Evolutionary conservation across 1,284 basidiomycete genomes (phyloP).

Genomic region (Papiliotrema laurentii): DNA sequence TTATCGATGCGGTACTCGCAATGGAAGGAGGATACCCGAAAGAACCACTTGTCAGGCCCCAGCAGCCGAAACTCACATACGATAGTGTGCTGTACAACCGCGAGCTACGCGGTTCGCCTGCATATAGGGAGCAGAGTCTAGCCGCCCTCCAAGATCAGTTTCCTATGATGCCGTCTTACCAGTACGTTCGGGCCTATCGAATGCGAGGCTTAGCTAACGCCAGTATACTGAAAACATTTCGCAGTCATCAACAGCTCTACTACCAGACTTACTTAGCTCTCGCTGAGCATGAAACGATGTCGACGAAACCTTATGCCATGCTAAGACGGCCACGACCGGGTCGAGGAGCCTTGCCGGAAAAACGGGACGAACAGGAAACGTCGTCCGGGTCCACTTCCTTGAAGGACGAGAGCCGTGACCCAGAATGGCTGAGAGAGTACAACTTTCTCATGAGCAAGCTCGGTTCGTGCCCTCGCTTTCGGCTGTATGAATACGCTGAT

Average conservation of each 20-base stretch:
- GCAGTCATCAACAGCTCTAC: slow-evolving; percentile 12
- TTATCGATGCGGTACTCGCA: slow-evolving; percentile 28
- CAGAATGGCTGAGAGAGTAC: not conserved
- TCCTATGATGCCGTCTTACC: slow-evolving; percentile 14
- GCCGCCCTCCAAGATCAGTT: slow-evolving; percentile 23
- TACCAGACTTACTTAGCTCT: slow-evolving; percentile 29
- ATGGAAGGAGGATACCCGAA: slow-evolving; percentile 28
- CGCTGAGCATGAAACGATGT: slow-evolving; percentile 5
- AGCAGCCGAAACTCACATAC: not conserved
- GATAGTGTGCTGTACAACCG: not conserved
- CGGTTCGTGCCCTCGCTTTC: not conserved
- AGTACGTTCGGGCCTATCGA: slow-evolving; percentile 17
- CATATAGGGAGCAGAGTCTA: slow-evolving; percentile 16
- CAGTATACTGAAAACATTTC: slow-evolving; percentile 23
- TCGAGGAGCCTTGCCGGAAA: not conserved
- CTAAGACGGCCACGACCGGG: slow-evolving; percentile 21
- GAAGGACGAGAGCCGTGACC: not conserved
- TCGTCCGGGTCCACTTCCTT: not conserved
- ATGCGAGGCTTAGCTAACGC: not conserved
- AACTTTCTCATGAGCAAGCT: not conserved
- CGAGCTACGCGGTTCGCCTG: slow-evolving; percentile 14
- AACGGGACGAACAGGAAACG: not conserved
- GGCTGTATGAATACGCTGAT: not conserved
- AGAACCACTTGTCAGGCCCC: not conserved
- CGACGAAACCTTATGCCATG: slow-evolving; percentile 24